Conservation (phyloP, 768 basidiomycete species). For the Mrakia blollopis region DNA sequence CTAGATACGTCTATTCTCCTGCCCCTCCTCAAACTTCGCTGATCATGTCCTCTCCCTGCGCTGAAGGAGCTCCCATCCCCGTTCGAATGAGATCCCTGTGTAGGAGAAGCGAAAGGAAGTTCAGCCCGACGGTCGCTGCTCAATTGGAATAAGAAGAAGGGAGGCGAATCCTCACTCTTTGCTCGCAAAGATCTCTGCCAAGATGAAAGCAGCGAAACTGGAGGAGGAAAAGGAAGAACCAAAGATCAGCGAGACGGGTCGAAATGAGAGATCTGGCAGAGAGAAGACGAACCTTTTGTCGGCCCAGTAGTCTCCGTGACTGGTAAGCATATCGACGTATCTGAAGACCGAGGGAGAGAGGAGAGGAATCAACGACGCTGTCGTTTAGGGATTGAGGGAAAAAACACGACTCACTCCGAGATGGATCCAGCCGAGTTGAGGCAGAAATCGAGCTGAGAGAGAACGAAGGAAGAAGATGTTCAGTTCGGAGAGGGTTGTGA, state of each 20-base stretch:
- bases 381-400: neutral
- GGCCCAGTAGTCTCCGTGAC: slow-evolving; percentile 21
- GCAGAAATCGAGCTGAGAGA: slow-evolving; percentile 15
- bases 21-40: neutral
- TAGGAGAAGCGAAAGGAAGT: neutral
- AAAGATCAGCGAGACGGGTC: neutral
- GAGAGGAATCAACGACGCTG: too few relatives aligned
- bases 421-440: slow-evolving; percentile 24
- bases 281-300: slow-evolving; percentile 3
- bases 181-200: slow-evolving; percentile 23
- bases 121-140: too few relatives aligned
- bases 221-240: neutral
- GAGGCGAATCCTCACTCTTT: neutral
- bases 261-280: neutral
- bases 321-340: slow-evolving; percentile 16
- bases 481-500: too few relatives aligned
- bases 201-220: slow-evolving; percentile 22
- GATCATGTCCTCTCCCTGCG: neutral
- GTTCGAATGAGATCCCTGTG: slow-evolving; percentile 23
- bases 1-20: neutral
- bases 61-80: slow-evolving; percentile 11
- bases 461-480: neutral
- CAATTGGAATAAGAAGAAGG: too few relatives aligned
- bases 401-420: slow-evolving; percentile 13
- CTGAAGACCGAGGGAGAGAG: neutral